phyloP scores from a whole-genome alignment of 1,139 yeast genomes.

The Taphrina deformans region DNA sequence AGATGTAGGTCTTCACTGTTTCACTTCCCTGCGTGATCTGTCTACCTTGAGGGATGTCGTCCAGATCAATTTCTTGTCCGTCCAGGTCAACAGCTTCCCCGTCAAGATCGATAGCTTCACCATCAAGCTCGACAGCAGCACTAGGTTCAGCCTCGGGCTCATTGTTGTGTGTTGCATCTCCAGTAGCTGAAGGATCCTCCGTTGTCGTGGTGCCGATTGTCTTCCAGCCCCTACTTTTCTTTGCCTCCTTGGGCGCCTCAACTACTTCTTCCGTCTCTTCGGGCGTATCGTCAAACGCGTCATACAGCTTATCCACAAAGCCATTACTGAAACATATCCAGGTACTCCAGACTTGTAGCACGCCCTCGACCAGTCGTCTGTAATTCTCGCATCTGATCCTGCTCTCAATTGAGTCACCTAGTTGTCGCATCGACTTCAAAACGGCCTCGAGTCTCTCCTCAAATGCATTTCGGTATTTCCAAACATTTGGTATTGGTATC shows the following conservation, averaged over 20 bases:
- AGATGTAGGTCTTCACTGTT: not conserved
- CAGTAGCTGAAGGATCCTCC: not conserved
- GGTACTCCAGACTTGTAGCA: slow-evolving; percentile 40
- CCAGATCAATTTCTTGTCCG: not conserved
- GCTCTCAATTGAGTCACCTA: slow-evolving; percentile 36
- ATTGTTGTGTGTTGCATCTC: not conserved
- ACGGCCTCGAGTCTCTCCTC: slow-evolving; percentile 33
- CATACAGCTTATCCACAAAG: slow-evolving; percentile 35
- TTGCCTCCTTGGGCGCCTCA: not conserved
- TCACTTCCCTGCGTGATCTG: not conserved
- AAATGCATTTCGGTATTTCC: slow-evolving; percentile 39
- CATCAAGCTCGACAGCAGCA: not conserved
- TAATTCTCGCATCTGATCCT: slow-evolving; percentile 38
- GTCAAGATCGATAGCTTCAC: not conserved
- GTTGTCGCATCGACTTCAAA: slow-evolving; percentile 28
- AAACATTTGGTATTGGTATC: slow-evolving; percentile 39
- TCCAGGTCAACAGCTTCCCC: slow-evolving; percentile 7
- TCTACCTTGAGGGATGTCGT: not conserved
- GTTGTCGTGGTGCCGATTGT: not conserved
- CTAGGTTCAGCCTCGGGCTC: not conserved
- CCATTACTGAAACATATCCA: slow-evolving; percentile 27
- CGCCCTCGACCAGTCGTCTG: slow-evolving; percentile 35
- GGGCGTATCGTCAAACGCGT: slow-evolving; percentile 30
- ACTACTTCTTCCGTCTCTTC: not conserved
- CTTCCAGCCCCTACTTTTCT: slow-evolving; percentile 25